These are phyloP conservation scores for Leccinum rimulosum DNA, from an alignment of 768 basidiomycete species.

Conservation along the genomic window DNA sequence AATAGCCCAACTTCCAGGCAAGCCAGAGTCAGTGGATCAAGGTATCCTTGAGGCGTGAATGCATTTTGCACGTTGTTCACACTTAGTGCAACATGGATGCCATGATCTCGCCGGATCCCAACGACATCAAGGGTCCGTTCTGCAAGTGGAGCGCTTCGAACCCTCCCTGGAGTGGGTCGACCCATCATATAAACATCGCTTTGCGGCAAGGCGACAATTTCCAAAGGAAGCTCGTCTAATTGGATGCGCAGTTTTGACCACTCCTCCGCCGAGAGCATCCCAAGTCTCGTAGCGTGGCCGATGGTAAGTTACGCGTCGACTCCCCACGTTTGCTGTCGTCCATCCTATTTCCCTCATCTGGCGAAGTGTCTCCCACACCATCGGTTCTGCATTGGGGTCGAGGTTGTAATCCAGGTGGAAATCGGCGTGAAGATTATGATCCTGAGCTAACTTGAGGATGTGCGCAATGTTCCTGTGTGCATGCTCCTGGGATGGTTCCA, in stretches of 20 bases:
- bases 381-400: constrained; percentile 46
- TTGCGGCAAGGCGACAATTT: constrained; percentile 57
- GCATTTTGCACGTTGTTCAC: constrained; percentile 68
- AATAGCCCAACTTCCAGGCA: constrained; percentile 58
- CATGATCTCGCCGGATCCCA: constrained; percentile 42
- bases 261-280: constrained; percentile 45
- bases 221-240: constrained; percentile 43
- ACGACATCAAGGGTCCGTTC: constrained; percentile 58
- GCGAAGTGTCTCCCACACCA: constrained; percentile 53
- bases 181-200: constrained; percentile 73
- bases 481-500: constrained; percentile 48
- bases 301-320: constrained; percentile 43
- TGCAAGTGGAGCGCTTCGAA: constrained; percentile 33
- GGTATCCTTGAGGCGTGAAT: constrained; percentile 65
- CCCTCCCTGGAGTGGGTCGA: constrained; percentile 26
- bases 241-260: constrained; percentile 43
- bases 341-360: constrained; percentile 35
- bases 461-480: constrained; percentile 53
- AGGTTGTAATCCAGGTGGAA: constrained; percentile 72
- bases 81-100: constrained; percentile 51
- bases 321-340: constrained; percentile 27
- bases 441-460: constrained; percentile 46
- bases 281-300: constrained; percentile 60
- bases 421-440: constrained; percentile 44
- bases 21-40: constrained; percentile 60